Evolutionary conservation across 2,329 filamentous ascomycete genomes (phyloP), one percentile per base, ranked within the genome.

Genomic region (Epicoccum sorghinum): DNA sequence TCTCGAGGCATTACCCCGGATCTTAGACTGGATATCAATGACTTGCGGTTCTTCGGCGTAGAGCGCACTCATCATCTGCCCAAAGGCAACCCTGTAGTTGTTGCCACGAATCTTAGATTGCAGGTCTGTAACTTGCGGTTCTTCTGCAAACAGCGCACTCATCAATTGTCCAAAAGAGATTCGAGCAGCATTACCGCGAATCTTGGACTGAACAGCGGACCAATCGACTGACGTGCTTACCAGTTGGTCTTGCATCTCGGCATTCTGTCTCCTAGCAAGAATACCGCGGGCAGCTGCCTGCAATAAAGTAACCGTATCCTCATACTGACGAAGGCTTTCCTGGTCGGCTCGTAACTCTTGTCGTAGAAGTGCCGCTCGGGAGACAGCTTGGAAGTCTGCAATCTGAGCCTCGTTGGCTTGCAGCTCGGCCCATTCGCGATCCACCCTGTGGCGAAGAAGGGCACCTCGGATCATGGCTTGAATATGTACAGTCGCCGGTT

Each of bases 221-320:
- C 79, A 81, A 64, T 71, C 62, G 36, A 71, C 60, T 25, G 76
- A 67, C 18, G 73, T 75, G 52, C 72, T 73, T 61, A 72, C 72
- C 53, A 83, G 69, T 41, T 73, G 71, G 33, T 77, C 60, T 52
- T 74, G 69, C 35, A 79, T 60, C n/a, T 71, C 67, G 1, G 70
- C 69, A 35, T 79, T 75, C 30, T 67, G 69, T 32, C 69, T 71
- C 60, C 79, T 76, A 53, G 75, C 74, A 41, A 74, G 61, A 38
- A 64, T 61, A 24, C 71, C 89, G 73, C 89, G 83, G 32, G 84
- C 81, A 55, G 83, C 83, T 64, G 88, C 85, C 77, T 93, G 89
- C 54, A 92, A 74, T 47, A 79, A 75, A 46, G 79, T 79, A 57
- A 80, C 68, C n/a, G 70, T 56, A 24, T 71, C 67, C 49, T 79